Percentiles rank a stretch among this genome's conserved stretches.
These are phyloP conservation scores for Babesia bovis DNA, from an alignment of 169 alveolate genomes.

Conservation along the genomic window DNA sequence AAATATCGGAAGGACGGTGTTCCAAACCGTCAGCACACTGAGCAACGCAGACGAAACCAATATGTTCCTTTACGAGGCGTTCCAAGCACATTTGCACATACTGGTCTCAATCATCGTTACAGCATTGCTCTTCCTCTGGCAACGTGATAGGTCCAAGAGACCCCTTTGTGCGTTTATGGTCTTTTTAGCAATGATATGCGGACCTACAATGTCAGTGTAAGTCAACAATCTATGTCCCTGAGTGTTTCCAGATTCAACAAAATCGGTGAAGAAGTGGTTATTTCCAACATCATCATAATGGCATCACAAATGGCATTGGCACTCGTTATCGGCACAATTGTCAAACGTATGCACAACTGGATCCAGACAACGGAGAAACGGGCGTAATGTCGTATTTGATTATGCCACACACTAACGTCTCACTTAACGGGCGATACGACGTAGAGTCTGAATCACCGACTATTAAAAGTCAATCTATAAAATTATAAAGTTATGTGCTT, in stretches of 20 bases:
- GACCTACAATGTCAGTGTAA: slow-evolving; percentile 18
- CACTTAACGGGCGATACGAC: no score
- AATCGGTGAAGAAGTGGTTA: slow-evolving; percentile 3
- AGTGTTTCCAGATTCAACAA: slow-evolving; percentile 3
- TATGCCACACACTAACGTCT: background rate
- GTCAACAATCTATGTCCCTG: background rate
- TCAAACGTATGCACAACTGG: background rate
- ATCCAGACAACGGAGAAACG: background rate
- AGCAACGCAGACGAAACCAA: slow-evolving; percentile 24
- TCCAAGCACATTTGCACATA: slow-evolving; percentile 39
- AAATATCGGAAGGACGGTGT: slow-evolving; percentile 13
- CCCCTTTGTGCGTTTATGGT: background rate
- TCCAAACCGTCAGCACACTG: slow-evolving; percentile 4
- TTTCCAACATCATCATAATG: background rate
- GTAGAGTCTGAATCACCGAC: no score
- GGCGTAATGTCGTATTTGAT: background rate
- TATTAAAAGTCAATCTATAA: no score
- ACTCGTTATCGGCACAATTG: background rate
- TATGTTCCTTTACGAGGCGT: slow-evolving; percentile 35
- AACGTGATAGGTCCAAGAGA: background rate
- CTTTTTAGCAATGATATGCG: background rate
- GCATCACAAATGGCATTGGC: background rate
- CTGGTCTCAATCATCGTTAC: slow-evolving; percentile 11
- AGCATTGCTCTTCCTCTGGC: slow-evolving; percentile 39
- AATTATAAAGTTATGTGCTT: background rate